These are phyloP conservation scores for Psophocarpus tetragonolobus DNA, from an alignment of 306 rosid genomes.

Conservation along the genomic window DNA sequence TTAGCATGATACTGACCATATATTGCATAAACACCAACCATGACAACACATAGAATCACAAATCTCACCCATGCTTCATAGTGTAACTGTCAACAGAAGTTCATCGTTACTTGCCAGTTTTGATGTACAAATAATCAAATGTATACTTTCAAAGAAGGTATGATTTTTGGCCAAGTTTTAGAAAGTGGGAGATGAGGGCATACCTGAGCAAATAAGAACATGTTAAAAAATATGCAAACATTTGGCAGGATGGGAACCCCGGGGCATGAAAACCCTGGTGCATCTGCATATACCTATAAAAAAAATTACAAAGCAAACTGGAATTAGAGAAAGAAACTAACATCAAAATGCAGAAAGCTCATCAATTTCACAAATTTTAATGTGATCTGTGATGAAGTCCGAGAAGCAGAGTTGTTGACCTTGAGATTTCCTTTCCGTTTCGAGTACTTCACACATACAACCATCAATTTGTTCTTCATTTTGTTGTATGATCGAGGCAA, in stretches of 20 bases:
- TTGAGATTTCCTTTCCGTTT: constrained; percentile 22
- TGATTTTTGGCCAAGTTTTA: constrained; percentile 5
- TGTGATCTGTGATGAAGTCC: background rate
- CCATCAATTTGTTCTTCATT: constrained; percentile 19
- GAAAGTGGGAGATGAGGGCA: background rate
- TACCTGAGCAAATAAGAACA: constrained; percentile 95
- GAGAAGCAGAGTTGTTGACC: constrained; percentile 22
- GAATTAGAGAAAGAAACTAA: constrained; percentile 28
- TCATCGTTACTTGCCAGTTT: constrained; percentile 26
- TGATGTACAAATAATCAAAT: constrained; percentile 3
- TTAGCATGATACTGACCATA: constrained; percentile 92
- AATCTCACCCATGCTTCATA: constrained; percentile 95
- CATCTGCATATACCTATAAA: constrained; percentile 65
- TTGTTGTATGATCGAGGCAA: constrained; percentile 25
- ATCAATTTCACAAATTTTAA: constrained; percentile 27
- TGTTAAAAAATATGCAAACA: constrained; percentile 86
- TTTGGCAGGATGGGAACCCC: constrained; percentile 80
- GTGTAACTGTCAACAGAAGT: constrained; percentile 64
- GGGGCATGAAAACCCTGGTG: constrained; percentile 91
- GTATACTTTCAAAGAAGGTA: background rate
- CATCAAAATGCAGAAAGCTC: constrained; percentile 10
- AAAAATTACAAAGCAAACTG: constrained; percentile 19
- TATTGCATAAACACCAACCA: constrained; percentile 72
- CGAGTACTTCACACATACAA: constrained; percentile 24
- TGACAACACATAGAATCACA: constrained; percentile 57